Evolutionary conservation across 1,284 basidiomycete species (phyloP).

Genomic region (Apiotrichum akiyoshidainum): DNA sequence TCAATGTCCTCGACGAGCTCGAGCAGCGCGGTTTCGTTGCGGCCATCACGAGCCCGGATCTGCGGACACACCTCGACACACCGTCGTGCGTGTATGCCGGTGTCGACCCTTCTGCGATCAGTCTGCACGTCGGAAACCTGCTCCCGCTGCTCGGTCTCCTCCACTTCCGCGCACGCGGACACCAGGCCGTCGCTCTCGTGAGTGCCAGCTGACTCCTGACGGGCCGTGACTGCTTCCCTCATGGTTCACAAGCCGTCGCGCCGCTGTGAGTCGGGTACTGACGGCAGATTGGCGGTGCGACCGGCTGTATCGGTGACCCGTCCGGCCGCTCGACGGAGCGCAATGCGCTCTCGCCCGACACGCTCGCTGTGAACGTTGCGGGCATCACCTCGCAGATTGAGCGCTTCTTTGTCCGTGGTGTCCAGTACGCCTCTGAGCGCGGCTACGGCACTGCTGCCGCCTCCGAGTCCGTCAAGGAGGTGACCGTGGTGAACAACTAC

Average conservation of each 20-base stretch:
- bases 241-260: no score
- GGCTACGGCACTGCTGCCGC: constrained; percentile 9
- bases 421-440: constrained; percentile 58
- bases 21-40: constrained; percentile 52
- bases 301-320: constrained; percentile 94
- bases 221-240: background rate
- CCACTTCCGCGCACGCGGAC: constrained; percentile 81
- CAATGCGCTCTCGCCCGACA: constrained; percentile 60
- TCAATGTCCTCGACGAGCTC: constrained; percentile 35
- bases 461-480: background rate
- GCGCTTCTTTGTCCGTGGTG: constrained; percentile 68
- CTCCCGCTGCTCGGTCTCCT: constrained; percentile 80
- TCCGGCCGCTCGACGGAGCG: constrained; percentile 85
- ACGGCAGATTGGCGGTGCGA: constrained; percentile 85
- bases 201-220: constrained; percentile 46
- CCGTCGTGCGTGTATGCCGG: constrained; percentile 73
- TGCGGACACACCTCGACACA: constrained; percentile 35
- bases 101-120: constrained; percentile 84
- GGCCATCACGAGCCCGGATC: constrained; percentile 47
- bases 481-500: constrained; percentile 72
- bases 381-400: constrained; percentile 66
- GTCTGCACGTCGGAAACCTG: constrained; percentile 90
- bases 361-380: constrained; percentile 66
- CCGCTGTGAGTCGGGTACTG: background rate
- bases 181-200: constrained; percentile 76